These are phyloP conservation scores for Gaeumannomyces sp. DNA, from an alignment of 2,329 filamentous ascomycete species.

Conservation along the genomic window DNA sequence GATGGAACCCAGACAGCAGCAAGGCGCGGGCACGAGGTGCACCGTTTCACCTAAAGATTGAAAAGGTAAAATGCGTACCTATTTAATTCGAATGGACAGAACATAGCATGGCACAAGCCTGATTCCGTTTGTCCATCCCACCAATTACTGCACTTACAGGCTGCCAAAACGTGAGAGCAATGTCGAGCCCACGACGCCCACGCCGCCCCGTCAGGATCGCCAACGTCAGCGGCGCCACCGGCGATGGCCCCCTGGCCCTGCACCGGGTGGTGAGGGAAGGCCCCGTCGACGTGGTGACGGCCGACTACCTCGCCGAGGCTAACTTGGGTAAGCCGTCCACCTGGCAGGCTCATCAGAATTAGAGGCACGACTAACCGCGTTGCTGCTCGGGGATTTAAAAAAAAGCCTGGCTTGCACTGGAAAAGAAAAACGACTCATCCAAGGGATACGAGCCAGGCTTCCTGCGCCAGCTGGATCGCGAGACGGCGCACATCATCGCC, in stretches of 20 bases:
- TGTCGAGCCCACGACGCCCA: neutral
- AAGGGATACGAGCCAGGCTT: constrained; percentile 26
- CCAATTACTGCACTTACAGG: no score
- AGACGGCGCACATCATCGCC: constrained; percentile 17
- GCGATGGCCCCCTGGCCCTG: constrained; percentile 31
- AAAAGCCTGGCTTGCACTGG: constrained; percentile 24
- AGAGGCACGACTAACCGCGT: neutral
- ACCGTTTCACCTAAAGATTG: no score
- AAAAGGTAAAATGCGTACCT: no score
- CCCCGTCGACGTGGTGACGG: constrained; percentile 18
- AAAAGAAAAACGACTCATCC: constrained; percentile 21
- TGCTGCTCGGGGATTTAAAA: no score
- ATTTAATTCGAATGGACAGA: no score
- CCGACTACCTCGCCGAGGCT: constrained; percentile 22
- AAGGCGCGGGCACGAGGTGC: no score
- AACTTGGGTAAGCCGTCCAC: constrained; percentile 22
- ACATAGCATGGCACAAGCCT: no score
- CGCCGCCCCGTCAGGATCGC: constrained; percentile 28
- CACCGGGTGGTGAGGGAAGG: constrained; percentile 25
- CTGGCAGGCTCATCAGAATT: constrained; percentile 13
- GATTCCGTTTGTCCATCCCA: no score
- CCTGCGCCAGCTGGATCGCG: constrained; percentile 21
- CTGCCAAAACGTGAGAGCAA: no score
- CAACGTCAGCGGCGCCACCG: constrained; percentile 29
- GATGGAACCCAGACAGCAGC: no score